A percentile compares a stretch with the other conserved stretches of the same genome.
These are phyloP conservation scores for Carpinus viminea DNA, from an alignment of 306 rosid genomes.

Conservation along the genomic window DNA sequence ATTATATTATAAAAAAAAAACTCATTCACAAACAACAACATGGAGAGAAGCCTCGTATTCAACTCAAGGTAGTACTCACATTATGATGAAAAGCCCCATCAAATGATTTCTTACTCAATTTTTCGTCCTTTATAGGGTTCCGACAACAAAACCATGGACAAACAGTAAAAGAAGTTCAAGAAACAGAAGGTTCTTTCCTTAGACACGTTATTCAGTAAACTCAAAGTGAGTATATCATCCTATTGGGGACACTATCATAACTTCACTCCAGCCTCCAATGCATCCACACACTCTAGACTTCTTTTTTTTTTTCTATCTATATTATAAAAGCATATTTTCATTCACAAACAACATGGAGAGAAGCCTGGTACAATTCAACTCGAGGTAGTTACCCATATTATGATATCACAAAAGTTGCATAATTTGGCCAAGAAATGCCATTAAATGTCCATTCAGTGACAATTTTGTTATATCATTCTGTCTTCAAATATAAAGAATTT, in stretches of 20 bases:
- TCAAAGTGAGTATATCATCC: not conserved
- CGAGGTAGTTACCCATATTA: not conserved
- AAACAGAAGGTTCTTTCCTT: not conserved
- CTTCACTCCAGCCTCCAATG: not conserved
- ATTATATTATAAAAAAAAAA: no score
- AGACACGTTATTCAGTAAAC: not conserved
- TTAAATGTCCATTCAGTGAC: not conserved
- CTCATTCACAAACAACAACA: no score
- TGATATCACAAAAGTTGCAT: not conserved
- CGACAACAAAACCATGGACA: not conserved
- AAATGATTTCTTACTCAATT: not conserved
- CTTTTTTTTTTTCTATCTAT: no score
- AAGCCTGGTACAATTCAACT: not conserved
- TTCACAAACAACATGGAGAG: not conserved
- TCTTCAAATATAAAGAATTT: not conserved
- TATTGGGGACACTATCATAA: not conserved
- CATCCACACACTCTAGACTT: not conserved
- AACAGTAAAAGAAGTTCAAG: not conserved
- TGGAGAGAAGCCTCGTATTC: no score
- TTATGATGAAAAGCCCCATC: not conserved
- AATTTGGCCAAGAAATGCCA: not conserved
- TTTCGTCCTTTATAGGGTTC: not conserved
- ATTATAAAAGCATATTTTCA: not conserved
- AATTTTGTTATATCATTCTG: not conserved
- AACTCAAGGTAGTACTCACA: no score